Conservation (phyloP, 2,329 filamentous ascomycete species). For the Pseudomassariella vexata region DNA sequence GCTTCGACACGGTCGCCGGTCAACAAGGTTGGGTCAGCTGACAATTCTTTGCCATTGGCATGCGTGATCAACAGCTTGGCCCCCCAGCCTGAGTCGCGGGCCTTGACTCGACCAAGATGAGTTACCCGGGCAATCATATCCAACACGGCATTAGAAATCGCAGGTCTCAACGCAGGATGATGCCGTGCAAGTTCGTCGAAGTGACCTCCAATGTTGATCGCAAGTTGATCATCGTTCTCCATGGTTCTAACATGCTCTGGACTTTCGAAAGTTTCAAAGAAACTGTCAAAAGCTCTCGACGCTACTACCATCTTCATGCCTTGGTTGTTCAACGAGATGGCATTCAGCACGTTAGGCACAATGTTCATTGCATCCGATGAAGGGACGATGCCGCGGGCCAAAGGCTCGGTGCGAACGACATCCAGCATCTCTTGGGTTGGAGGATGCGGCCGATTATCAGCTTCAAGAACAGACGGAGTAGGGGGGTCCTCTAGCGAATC, state of each 20-base stretch:
- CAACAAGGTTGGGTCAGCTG: slow-evolving; percentile 43
- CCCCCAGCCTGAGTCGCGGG: slow-evolving; percentile 65
- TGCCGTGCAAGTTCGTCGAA: slow-evolving; percentile 96
- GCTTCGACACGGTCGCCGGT: slow-evolving; percentile 15
- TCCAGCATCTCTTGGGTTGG: slow-evolving; percentile 45
- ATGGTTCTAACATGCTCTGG: slow-evolving; percentile 81
- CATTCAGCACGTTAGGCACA: slow-evolving; percentile 82
- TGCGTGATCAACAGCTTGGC: slow-evolving; percentile 68
- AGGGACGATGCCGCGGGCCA: slow-evolving; percentile 74
- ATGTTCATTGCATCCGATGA: slow-evolving; percentile 82
- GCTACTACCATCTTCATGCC: slow-evolving; percentile 84
- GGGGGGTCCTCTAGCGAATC: slow-evolving; percentile 34
- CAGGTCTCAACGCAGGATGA: slow-evolving; percentile 74
- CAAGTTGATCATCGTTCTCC: slow-evolving; percentile 63
- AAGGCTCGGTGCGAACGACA: slow-evolving; percentile 32
- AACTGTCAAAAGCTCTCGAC: slow-evolving; percentile 77
- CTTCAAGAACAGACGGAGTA: slow-evolving; percentile 30
- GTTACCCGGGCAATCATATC: slow-evolving; percentile 83
- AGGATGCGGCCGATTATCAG: slow-evolving; percentile 42
- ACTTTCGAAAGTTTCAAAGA: slow-evolving; percentile 95
- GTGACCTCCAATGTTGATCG: slow-evolving; percentile 68
- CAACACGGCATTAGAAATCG: slow-evolving; percentile 79
- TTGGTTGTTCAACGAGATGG: slow-evolving; percentile 83
- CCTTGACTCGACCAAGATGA: slow-evolving; percentile 65
- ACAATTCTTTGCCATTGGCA: slow-evolving; percentile 49